Base-by-base conservation (phyloP, 495 filamentous ascomycete genomes). In the Aspergillus ostianus region DNA sequence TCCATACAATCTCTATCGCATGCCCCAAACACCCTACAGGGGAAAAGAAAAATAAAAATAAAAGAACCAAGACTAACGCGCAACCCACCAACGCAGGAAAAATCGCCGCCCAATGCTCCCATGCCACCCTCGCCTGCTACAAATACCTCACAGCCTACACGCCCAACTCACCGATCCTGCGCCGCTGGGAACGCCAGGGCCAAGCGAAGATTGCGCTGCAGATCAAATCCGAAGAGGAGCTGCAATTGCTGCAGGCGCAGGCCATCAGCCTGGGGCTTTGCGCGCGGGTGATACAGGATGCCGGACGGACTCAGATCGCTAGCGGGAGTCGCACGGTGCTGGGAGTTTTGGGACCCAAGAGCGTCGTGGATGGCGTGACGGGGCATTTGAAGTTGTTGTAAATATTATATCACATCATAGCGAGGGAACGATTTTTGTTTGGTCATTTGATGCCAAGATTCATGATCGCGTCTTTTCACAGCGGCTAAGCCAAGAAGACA, bases 301-400 rank as follows among this genome's bases (percentile, higher is more conserved):
- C 94, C n/a, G 94, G 94, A 26, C 82, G 94, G 57, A 98, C 94
- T 30, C 95, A 98, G 85, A 96, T 98, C 75, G 93, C 87, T n/a
- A 84, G 85, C 47, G 93, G 95, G 18, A 95, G 90, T 67, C 81
- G 88, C 67, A 98, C 94, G 4, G 94, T 98, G 32, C 79, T 97
- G 45, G 94, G 95, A 5, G 82, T 98, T 59, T 86, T 96, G 44
- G 94, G 88, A 7, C 95, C 93, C 19, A 93, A 90, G 82, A 89
- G 88, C 63, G 75, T 93, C 52, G 84, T 98, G 18, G 89, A 98
- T 75, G 70, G 85, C 63, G 89, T 98, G 52, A 96, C 94, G 6
- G 92, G 94, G 4, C 79, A 85, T 59, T 77, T 98, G 78, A 98
- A 96, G 84, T 69, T 98, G 62, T 69, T 98, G 69, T 97, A 73